These are phyloP conservation scores for Apiospora kogelbergensis DNA, from an alignment of 2,329 filamentous ascomycete genomes.

Conservation along the genomic window DNA sequence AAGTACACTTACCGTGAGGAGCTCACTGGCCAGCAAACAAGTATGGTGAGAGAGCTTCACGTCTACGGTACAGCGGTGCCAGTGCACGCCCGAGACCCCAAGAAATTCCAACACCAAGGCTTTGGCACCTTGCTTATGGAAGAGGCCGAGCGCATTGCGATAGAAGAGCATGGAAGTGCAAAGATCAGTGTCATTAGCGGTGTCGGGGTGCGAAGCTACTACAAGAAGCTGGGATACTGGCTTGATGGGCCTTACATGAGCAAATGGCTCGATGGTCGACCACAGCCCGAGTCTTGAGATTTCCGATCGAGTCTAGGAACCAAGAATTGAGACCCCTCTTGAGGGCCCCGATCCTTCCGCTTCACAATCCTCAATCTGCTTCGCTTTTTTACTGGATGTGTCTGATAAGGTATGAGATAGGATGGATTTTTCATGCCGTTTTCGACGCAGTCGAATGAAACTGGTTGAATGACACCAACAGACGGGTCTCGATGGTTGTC, in stretches of 20 bases:
- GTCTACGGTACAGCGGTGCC: conserved; percentile 98
- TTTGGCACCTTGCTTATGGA: conserved; percentile 97
- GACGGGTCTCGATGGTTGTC: neutral
- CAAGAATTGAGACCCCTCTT: neutral
- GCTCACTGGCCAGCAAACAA: conserved; percentile 81
- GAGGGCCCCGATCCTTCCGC: no score
- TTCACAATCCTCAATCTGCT: no score
- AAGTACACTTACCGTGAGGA: conserved; percentile 93
- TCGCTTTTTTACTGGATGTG: neutral
- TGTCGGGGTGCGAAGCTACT: conserved; percentile 93
- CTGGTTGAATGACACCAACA: neutral
- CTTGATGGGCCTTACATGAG: conserved; percentile 87
- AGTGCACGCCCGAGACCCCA: conserved; percentile 89
- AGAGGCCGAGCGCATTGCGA: conserved; percentile 91
- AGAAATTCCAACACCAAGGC: conserved; percentile 97
- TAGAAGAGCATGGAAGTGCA: conserved; percentile 87
- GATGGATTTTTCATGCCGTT: neutral
- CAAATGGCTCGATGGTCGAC: conserved; percentile 59
- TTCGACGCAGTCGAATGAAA: neutral
- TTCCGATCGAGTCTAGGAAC: neutral
- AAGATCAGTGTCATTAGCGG: conserved; percentile 99
- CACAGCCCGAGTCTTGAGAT: conserved; percentile 16
- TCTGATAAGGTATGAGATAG: neutral
- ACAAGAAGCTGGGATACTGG: conserved; percentile 88
- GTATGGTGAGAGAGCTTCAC: conserved; percentile 89